Conservation (phyloP, 106 monocot species). For the Apostasia shenzhenica region DNA sequence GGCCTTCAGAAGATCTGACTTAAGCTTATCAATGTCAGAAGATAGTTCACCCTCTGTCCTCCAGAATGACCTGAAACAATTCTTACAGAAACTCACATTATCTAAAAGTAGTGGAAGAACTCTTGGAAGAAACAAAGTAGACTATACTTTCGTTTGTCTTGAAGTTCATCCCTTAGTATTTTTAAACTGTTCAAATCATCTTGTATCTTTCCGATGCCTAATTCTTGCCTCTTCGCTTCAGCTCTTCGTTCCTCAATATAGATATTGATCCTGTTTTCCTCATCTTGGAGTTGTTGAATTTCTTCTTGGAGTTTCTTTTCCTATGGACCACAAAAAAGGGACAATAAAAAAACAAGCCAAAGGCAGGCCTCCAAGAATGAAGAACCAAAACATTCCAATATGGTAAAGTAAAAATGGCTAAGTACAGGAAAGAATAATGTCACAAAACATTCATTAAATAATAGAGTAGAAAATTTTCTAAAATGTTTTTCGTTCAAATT, state of each 20-base stretch:
- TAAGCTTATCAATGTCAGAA: conserved; percentile 83
- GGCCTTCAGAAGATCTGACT: conserved; percentile 75
- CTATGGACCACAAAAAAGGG: conserved; percentile 16
- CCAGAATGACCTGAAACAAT: conserved; percentile 66
- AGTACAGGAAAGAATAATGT: not conserved
- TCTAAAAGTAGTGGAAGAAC: conserved; percentile 4
- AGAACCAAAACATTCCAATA: not conserved
- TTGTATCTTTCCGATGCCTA: conserved; percentile 36
- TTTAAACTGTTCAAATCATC: conserved; percentile 56
- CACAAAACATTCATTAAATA: no score
- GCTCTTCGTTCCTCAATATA: conserved; percentile 51
- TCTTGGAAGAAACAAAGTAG: not conserved
- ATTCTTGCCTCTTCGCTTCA: conserved; percentile 39
- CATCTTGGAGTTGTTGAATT: conserved; percentile 74
- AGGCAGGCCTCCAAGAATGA: no score
- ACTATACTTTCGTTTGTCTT: conserved; percentile 82
- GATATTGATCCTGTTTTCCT: conserved; percentile 34
- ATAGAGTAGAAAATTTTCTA: no score
- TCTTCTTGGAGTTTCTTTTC: conserved; percentile 77
- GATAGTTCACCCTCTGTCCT: conserved; percentile 79
- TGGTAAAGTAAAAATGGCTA: not conserved
- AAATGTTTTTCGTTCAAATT: no score
- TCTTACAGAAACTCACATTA: conserved; percentile 3
- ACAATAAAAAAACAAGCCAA: not conserved
- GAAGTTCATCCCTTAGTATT: conserved; percentile 71